Conservation (phyloP, 495 filamentous ascomycete species). For the Rhypophila decipiens region DNA sequence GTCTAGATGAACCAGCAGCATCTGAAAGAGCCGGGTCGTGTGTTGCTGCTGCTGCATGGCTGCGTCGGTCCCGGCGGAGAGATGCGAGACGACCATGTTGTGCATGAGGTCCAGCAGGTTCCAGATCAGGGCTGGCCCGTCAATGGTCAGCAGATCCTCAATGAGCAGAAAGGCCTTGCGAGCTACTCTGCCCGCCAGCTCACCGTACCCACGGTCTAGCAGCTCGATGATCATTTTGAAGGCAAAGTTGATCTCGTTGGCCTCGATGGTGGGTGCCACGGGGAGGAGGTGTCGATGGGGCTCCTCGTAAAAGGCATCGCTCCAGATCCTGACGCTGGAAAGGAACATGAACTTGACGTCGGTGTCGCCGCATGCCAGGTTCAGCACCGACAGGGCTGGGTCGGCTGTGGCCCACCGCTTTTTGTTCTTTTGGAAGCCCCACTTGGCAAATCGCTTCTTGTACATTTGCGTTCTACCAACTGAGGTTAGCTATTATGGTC, state of each 20-base stretch:
- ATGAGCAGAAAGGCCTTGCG: not conserved
- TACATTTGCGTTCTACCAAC: not conserved
- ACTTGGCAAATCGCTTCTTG: conserved; percentile 2
- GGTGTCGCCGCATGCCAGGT: not conserved
- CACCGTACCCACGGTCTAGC: not conserved
- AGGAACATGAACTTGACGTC: not conserved
- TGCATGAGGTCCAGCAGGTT: conserved; percentile 2
- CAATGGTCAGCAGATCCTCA: not conserved
- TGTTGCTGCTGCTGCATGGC: not conserved
- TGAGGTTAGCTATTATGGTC: not conserved
- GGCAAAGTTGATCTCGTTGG: not conserved
- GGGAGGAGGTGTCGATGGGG: no score
- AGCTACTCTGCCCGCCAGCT: not conserved
- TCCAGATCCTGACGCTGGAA: not conserved
- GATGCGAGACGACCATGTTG: not conserved
- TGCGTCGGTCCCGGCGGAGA: no score
- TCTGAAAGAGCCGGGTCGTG: not conserved
- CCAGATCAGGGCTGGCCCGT: not conserved
- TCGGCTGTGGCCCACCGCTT: not conserved
- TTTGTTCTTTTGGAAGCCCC: not conserved
- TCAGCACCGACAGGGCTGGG: not conserved
- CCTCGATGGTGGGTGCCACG: no score
- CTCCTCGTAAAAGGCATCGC: not conserved
- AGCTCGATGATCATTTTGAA: conserved; percentile 3
- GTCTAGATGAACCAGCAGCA: not conserved